A percentile compares a stretch with the other conserved stretches of the same genome.
phyloP scores from a whole-genome alignment of 2,329 filamentous ascomycete species.

The Arthrobotrys iridis region DNA sequence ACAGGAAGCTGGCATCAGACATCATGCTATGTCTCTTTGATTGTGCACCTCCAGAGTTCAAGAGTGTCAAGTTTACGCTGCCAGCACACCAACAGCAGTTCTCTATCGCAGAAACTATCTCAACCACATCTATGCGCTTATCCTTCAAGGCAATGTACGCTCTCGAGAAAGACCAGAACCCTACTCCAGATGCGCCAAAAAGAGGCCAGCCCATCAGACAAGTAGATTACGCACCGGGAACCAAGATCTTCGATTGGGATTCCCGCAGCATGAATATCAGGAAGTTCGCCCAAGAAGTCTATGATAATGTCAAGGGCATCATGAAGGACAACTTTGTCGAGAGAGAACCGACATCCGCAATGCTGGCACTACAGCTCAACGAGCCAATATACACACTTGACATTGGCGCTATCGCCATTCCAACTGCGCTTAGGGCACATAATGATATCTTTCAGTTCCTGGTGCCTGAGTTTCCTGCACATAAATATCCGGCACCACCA shows the following conservation, averaged over 20 bases:
- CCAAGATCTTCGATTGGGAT: constrained; percentile 8
- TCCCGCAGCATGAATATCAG: neutral
- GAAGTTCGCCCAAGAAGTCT: neutral
- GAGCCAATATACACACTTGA: constrained; percentile 1
- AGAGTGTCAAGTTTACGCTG: neutral
- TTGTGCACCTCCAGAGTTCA: neutral
- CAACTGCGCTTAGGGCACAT: too few species aligned
- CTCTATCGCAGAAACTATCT: neutral
- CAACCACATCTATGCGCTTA: neutral
- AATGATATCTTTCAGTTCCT: neutral
- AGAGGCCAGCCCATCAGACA: neutral
- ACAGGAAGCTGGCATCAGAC: neutral
- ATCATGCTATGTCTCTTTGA: constrained; percentile 9
- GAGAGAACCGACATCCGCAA: constrained; percentile 2
- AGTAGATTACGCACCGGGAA: neutral
- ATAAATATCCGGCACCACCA: neutral
- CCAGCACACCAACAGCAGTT: constrained; percentile 5
- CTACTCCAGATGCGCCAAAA: neutral
- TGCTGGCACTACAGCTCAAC: constrained; percentile 6
- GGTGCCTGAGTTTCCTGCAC: neutral
- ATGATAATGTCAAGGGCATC: neutral
- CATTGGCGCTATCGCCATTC: neutral
- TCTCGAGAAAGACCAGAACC: neutral
- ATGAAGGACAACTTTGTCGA: neutral
- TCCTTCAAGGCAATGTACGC: neutral